Percentiles rank a stretch among this genome's conserved stretches.
phyloP scores from a whole-genome alignment of 2,329 filamentous ascomycete species.

The Fusarium marasasianum region DNA sequence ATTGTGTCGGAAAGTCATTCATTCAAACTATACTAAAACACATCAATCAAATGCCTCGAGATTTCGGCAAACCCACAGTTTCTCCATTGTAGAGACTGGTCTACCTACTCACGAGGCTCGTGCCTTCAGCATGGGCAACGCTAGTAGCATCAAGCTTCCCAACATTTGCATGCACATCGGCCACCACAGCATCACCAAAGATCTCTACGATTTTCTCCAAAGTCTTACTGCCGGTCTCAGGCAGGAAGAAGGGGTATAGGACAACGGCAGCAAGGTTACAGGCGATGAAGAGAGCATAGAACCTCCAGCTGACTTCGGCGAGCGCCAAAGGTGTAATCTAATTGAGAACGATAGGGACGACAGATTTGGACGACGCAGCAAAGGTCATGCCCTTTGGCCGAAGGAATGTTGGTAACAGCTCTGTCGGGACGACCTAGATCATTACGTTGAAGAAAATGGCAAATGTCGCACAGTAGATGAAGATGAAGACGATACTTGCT shows the following conservation, averaged over 20 bases:
- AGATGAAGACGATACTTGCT: neutral
- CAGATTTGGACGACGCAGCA: neutral
- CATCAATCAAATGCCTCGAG: neutral
- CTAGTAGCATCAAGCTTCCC: neutral
- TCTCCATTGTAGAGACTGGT: too few relatives aligned
- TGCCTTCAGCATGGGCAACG: neutral
- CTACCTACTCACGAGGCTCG: neutral
- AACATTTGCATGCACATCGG: too few relatives aligned
- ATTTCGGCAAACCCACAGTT: neutral
- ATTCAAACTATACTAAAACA: neutral
- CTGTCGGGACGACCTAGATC: neutral
- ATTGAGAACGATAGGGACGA: neutral
- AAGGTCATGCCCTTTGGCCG: neutral
- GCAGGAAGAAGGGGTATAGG: neutral
- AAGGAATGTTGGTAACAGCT: neutral
- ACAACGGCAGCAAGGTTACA: neutral
- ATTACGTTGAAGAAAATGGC: neutral
- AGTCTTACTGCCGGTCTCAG: neutral
- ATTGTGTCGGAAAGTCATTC: neutral
- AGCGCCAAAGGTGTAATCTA: neutral
- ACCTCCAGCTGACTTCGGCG: neutral
- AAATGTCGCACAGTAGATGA: neutral
- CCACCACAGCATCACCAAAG: too few relatives aligned
- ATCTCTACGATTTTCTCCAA: neutral
- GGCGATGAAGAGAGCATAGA: neutral